Evolutionary conservation across 371 early-diverging fungal genomes (phyloP).

Genomic region (Encephalitozoon hellem): DNA sequence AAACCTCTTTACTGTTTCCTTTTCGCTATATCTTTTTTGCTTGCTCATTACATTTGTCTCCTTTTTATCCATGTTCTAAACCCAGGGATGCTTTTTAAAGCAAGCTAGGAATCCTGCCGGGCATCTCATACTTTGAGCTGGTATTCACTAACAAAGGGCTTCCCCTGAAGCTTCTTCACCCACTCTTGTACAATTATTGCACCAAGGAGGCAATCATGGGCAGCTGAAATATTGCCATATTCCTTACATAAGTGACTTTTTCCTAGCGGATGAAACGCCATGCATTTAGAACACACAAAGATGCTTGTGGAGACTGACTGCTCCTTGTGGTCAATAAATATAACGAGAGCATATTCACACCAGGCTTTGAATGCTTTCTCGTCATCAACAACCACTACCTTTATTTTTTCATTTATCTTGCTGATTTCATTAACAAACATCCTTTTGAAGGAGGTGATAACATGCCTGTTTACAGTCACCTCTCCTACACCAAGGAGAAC

Average conservation of each 20-base stretch:
- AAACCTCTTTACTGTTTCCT: constrained; percentile 30
- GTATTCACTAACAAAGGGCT: constrained; percentile 9
- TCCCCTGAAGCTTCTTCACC: constrained; percentile 27
- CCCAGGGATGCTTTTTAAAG: neutral
- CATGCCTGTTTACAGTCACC: constrained; percentile 9
- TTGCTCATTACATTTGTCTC: neutral
- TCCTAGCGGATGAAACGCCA: neutral
- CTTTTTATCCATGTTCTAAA: neutral
- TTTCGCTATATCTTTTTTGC: constrained; percentile 39
- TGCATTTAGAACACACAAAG: neutral
- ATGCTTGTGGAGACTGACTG: neutral
- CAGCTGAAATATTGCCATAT: neutral
- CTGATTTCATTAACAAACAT: constrained; percentile 10
- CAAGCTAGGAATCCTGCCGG: neutral
- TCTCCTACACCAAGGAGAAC: constrained; percentile 32
- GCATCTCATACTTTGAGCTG: neutral
- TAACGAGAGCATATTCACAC: neutral
- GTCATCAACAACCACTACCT: neutral
- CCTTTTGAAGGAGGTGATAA: constrained; percentile 7
- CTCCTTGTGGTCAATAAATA: neutral
- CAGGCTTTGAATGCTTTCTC: neutral
- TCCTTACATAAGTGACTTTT: neutral
- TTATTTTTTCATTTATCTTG: constrained; percentile 37
- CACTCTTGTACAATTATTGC: constrained; percentile 44
- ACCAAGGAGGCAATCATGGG: constrained; percentile 45